Base-by-base conservation (phyloP, 2,329 filamentous ascomycete species). In the Botrytis cinerea region DNA sequence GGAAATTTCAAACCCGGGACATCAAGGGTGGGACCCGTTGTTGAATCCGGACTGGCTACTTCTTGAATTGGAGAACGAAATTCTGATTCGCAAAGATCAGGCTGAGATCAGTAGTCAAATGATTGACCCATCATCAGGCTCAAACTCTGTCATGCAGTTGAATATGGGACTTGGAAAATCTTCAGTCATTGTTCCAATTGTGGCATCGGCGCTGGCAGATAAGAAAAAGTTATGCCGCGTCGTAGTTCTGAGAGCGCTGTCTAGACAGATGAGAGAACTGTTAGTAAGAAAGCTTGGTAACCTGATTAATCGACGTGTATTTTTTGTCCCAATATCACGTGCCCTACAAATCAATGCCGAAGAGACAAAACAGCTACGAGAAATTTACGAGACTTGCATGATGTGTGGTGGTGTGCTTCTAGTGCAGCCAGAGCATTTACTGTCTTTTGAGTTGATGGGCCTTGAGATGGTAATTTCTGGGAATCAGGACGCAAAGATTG, bases 81-180 rank as follows among this genome's bases (percentile, higher is more conserved):
- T 93, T 2, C 78, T 89, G 14, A 89, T 94, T 14, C 86, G 92
- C 0, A 78, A 83, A 0, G 85, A 88, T 0, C 77, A 79, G 54
- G 75, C 74, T 5, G 78, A 86, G 2, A 89, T 93, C 68, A 88
- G 90, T 0, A 62, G 73, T 0, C 78, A 85, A 32, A 93, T 93
- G 87, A 86, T 84, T 3, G 69, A 77, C 0, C 85, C 85, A 0
- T 76, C 78, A 0, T 78, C 78, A 0, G 79, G 77, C 0, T 43
- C 78, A 0, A 92, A 90, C 75, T 80, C 84, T 0, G 86, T 90
- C 0, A 86, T 92, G 83, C 90, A 92, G 77, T 80, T 93, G 2
- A 92, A 92, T 75, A 93, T 93, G 90, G 91, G 91, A 0, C 87
- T 92, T 77, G 91, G 91, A 0, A 93, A 93, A 75, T 89, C 89